Base-by-base conservation (phyloP, 306 rosid species). In the Parietaria judaica region DNA sequence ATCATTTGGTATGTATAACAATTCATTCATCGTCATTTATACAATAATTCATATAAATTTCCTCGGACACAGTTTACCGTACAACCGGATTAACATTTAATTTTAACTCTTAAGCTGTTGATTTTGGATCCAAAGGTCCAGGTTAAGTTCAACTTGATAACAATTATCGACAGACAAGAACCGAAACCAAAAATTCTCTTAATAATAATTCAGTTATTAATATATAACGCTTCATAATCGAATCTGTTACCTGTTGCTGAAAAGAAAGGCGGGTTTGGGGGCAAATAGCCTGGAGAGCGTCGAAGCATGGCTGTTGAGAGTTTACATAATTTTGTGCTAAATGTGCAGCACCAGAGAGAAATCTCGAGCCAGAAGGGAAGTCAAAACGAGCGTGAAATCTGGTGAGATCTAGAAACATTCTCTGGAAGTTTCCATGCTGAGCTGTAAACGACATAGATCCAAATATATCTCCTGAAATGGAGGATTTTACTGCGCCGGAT, bases 241-340 rank as follows among this genome's bases (percentile, higher is more conserved):
- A 46, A 46, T 74, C 55, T 8, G 66, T 53, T 72, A 92, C 96
- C 96, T 92, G 99, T 83, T 92, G 99, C 85, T 92, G 98, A 72
- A 88, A 56, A 41, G 95, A 92, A 54, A 92, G 54, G 65, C 76
- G 79, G 49, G 85, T 78, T 54, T 78, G 60, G 50, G 98, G 98
- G 71, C 77, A 83, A 60, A 83, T 60, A 0, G 91, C 83, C 67
- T 80, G 90, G 58, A 86, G 16, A 54, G 81, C 83, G 17, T 84
- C 88, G 66, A 74, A 70, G 69, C 66, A 79, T 61, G 85, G 88
- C 68, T 66, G 78, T 53, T 72, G 80, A 66, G 88, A 79, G 74
- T 92, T 78, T 60, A 86, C 63, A 69, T 73, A 80, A 74, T 84
- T 89, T 76, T 79, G 88, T 31, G 83, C 80, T 43, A 86, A 38